Evolutionary conservation across 1,284 basidiomycete species (phyloP).

Genomic region (Butyriboletus appendiculatus): DNA sequence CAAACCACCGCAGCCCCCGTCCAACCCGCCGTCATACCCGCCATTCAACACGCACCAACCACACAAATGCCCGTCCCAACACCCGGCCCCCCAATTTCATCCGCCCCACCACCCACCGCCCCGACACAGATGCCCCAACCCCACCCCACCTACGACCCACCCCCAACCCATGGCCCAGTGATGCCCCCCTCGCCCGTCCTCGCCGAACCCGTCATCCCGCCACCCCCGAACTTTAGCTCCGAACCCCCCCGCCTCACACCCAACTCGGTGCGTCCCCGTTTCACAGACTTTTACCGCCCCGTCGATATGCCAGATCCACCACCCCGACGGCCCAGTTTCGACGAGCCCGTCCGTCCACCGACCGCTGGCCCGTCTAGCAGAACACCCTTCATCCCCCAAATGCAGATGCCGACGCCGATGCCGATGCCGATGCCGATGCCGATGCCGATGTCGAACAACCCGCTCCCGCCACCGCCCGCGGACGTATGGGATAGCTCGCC

Average conservation of each 20-base stretch:
- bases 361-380: slow-evolving; percentile 13
- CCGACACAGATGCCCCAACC: slow-evolving; percentile 28
- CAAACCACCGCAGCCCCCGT: slow-evolving; percentile 14
- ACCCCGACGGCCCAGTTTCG: neutral
- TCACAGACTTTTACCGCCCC: slow-evolving; percentile 32
- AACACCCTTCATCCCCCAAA: slow-evolving; percentile 8
- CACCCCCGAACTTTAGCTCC: slow-evolving; percentile 14
- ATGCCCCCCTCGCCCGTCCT: slow-evolving; percentile 18
- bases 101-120: neutral
- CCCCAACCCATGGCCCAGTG: neutral
- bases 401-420: slow-evolving; percentile 9
- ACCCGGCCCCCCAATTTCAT: neutral
- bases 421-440: neutral
- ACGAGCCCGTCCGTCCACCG: slow-evolving; percentile 14
- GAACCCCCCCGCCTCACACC: slow-evolving; percentile 8
- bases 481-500: slow-evolving; percentile 52
- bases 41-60: neutral
- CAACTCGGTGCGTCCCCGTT: slow-evolving; percentile 25
- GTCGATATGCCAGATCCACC: slow-evolving; percentile 5
- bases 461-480: slow-evolving; percentile 51
- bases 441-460: slow-evolving; percentile 37
- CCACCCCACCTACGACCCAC: neutral
- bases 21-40: slow-evolving; percentile 13
- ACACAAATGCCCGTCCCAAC: slow-evolving; percentile 21
- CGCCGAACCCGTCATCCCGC: slow-evolving; percentile 26